Base-by-base conservation (phyloP, 73 alveolate species). In the Paramecium octaurelia region DNA sequence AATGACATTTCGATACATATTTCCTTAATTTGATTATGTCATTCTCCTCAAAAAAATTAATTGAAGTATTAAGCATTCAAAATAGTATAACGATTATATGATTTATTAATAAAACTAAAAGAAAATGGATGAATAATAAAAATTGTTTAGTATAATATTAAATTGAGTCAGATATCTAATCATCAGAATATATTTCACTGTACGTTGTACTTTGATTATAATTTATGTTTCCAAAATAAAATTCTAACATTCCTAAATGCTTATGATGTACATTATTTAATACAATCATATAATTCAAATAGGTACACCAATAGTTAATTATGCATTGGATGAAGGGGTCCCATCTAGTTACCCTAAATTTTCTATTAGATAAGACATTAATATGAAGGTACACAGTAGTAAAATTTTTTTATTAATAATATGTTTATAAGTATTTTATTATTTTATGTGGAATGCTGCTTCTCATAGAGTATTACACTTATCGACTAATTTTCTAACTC, bases 61-160 rank as follows among this genome's bases (percentile, higher is more conserved):
- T 31, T 64, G 84, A 64, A 23, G 84, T 64, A 64, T 64, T 64
- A 31, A 64, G 84, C 84, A 64, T 64, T 64, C 84, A 64, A 64
- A 64, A 64, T n/a, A 54, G 31, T 54, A 54, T 54, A 64, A 64
- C 84, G 84, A 64, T 64, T 64, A 64, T 31, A 34, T 64, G 84
- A 64, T 11, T 64, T 64, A 54, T 54, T 54, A 54, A 54, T 54
- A 54, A 54, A 54, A 54, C 69, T 7, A 54, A 54, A 54, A 18
- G 10, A 18, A 54, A 54, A 54, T 54, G 31, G 14, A 54, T 54
- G 14, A 54, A 54, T 16, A 54, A 54, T 54, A 54, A 54, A 54
- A 54, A 54, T 27, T 27, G 31, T 1, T 27, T 27, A 27, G 31
- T 27, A 27, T 27, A 27, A 27, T 27, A 27, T 27, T 27, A 40